Conservation (phyloP, 768 basidiomycete genomes). For the Pisolithus microcarpus region DNA sequence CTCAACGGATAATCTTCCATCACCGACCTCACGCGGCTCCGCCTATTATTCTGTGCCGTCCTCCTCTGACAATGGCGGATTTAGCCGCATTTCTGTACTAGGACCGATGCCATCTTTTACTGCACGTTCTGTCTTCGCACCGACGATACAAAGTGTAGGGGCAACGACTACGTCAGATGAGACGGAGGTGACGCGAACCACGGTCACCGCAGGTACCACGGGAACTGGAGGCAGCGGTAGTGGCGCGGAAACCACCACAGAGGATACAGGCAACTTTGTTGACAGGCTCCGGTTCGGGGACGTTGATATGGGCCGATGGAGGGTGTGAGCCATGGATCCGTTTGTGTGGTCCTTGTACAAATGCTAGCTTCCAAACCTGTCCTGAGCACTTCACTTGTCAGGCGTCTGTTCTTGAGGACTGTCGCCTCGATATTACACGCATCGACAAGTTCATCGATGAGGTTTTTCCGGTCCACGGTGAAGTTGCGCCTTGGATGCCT, state of each 20-base stretch:
- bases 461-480: too few species aligned
- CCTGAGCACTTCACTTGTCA: too few species aligned
- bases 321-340: neutral
- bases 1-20: constrained; percentile 15
- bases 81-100: constrained; percentile 21
- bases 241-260: constrained; percentile 1
- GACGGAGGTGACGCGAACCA: constrained; percentile 21
- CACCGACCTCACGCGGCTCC: neutral
- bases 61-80: constrained; percentile 6
- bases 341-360: too few species aligned
- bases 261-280: constrained; percentile 7
- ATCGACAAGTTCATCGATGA: too few species aligned
- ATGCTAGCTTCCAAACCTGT: too few species aligned
- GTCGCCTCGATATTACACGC: too few species aligned
- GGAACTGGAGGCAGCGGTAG: constrained; percentile 5
- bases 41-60: neutral
- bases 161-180: constrained; percentile 26
- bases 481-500: too few species aligned
- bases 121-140: constrained; percentile 16
- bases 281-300: constrained; percentile 10
- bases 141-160: constrained; percentile 27
- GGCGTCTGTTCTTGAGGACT: too few species aligned
- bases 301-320: constrained; percentile 18
- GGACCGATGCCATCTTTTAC: constrained; percentile 29
- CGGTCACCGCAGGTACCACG: constrained; percentile 10